phyloP scores from a whole-genome alignment of 208 protist species.

The Acanthamoeba sp. region DNA sequence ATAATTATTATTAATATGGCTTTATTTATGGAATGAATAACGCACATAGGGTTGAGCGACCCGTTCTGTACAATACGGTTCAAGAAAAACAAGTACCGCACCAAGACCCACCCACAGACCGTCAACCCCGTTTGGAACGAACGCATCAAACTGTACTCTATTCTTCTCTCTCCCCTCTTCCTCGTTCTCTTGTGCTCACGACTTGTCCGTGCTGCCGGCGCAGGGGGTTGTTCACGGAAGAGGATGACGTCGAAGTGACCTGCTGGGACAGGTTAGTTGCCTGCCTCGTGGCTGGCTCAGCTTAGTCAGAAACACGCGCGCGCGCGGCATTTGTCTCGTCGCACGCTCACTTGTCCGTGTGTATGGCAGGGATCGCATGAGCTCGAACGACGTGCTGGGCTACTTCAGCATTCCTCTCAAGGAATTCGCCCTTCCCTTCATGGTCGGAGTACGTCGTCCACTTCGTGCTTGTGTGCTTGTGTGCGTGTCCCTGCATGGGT shows the following conservation, averaged over 20 bases:
- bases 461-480: neutral
- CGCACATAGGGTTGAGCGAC: neutral
- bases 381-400: slow-evolving; percentile 34
- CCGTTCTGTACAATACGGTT: slow-evolving; percentile 45
- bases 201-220: neutral
- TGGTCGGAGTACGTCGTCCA: neutral
- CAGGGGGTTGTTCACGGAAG: slow-evolving; percentile 14
- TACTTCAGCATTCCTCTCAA: slow-evolving; percentile 23
- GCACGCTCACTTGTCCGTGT: neutral
- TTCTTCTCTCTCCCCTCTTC: neutral
- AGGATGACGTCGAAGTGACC: slow-evolving; percentile 15
- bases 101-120: slow-evolving; percentile 52
- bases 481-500: neutral
- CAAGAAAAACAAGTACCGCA: slow-evolving; percentile 48
- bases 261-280: slow-evolving; percentile 65
- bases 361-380: slow-evolving; percentile 5
- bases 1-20: neutral
- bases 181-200: neutral
- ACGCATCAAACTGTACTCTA: slow-evolving; percentile 26
- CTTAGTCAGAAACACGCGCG: neutral
- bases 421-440: slow-evolving; percentile 53
- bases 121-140: slow-evolving; percentile 51
- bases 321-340: too few relatives aligned
- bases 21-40: neutral
- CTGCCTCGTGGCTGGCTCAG: too few relatives aligned